A percentile compares a stretch with the other conserved stretches of the same genome.
Evolutionary conservation across 495 filamentous ascomycete genomes (phyloP).

Genomic region (Penicillium paradoxum): DNA sequence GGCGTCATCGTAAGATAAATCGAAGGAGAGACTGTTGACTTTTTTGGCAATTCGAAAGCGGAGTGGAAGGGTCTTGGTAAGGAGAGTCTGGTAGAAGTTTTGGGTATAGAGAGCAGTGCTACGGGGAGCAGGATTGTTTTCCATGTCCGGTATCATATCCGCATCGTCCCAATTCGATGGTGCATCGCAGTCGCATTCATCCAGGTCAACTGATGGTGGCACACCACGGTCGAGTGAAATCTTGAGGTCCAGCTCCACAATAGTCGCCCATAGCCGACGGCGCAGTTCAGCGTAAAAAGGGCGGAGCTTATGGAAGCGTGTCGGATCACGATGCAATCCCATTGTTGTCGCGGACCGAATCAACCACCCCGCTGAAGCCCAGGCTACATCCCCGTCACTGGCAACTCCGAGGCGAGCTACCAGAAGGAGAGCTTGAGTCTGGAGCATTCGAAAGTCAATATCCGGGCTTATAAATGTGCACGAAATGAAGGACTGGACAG

Average conservation of each 20-base stretch:
- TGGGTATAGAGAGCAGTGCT: conserved; percentile 38
- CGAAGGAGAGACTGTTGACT: conserved; percentile 45
- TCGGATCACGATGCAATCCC: conserved; percentile 56
- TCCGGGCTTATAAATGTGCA: conserved; percentile 49
- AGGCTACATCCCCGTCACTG: conserved; percentile 50
- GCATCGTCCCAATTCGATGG: conserved; percentile 56
- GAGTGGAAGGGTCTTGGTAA: conserved; percentile 43
- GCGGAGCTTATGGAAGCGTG: conserved; percentile 39
- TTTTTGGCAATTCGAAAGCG: conserved; percentile 47
- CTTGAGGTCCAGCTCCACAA: conserved; percentile 56
- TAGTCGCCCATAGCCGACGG: conserved; percentile 57
- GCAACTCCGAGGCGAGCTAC: conserved; percentile 49
- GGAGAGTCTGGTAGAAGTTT: conserved; percentile 48
- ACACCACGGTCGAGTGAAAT: conserved; percentile 52
- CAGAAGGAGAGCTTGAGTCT: conserved; percentile 51
- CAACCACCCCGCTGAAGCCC: conserved; percentile 52
- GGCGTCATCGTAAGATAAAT: conserved; percentile 48
- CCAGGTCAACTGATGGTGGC: conserved; percentile 42
- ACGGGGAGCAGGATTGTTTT: conserved; percentile 25
- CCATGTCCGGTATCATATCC: conserved; percentile 45
- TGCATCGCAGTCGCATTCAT: conserved; percentile 45
- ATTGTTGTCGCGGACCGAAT: conserved; percentile 54
- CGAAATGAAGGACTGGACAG: conserved; percentile 52
- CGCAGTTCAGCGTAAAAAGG: conserved; percentile 50
- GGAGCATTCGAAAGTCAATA: conserved; percentile 45